These are phyloP conservation scores for Cadophora sp. DNA, from an alignment of 2,329 filamentous ascomycete genomes.

Conservation along the genomic window DNA sequence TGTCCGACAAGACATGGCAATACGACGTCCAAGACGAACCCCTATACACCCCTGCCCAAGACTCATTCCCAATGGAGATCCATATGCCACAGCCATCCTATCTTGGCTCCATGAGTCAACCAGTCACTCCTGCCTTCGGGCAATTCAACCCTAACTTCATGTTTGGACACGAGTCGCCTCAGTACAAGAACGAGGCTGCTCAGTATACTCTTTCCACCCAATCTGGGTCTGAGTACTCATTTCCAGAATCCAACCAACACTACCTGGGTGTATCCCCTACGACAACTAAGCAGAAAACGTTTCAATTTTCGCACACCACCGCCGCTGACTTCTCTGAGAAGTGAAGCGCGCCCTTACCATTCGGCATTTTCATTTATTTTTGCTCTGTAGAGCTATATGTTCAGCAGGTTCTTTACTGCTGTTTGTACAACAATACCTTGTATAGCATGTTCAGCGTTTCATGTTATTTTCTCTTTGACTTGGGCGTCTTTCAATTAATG, in stretches of 20 bases:
- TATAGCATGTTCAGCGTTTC: slow-evolving; percentile 35
- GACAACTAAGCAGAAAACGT: slow-evolving; percentile 41
- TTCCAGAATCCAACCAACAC: slow-evolving; percentile 35
- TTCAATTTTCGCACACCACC: slow-evolving; percentile 44
- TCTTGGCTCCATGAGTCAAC: slow-evolving; percentile 39
- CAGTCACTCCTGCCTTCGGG: slow-evolving; percentile 43
- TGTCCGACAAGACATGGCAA: slow-evolving; percentile 36
- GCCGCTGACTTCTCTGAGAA: slow-evolving; percentile 44
- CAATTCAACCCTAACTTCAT: slow-evolving; percentile 38
- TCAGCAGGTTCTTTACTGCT: slow-evolving; percentile 18
- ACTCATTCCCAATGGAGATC: slow-evolving; percentile 37
- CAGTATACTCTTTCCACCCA: slow-evolving; percentile 38
- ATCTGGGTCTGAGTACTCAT: slow-evolving; percentile 38
- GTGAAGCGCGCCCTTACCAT: slow-evolving; percentile 20
- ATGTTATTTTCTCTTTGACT: slow-evolving; percentile 15
- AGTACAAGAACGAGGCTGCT: slow-evolving; percentile 36
- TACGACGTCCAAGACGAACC: slow-evolving; percentile 41
- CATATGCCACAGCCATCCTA: slow-evolving; percentile 41
- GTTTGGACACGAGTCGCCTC: slow-evolving; percentile 37
- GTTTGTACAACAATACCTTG: slow-evolving; percentile 35
- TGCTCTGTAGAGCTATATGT: slow-evolving; percentile 28
- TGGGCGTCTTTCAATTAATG: slow-evolving; percentile 37
- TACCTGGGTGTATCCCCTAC: slow-evolving; percentile 33
- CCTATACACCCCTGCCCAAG: slow-evolving; percentile 40
- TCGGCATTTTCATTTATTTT: slow-evolving; percentile 15